Percentiles rank a stretch among this genome's conserved stretches.
Conservation (phyloP, 441 rosid species). For the Daphne laureola region DNA sequence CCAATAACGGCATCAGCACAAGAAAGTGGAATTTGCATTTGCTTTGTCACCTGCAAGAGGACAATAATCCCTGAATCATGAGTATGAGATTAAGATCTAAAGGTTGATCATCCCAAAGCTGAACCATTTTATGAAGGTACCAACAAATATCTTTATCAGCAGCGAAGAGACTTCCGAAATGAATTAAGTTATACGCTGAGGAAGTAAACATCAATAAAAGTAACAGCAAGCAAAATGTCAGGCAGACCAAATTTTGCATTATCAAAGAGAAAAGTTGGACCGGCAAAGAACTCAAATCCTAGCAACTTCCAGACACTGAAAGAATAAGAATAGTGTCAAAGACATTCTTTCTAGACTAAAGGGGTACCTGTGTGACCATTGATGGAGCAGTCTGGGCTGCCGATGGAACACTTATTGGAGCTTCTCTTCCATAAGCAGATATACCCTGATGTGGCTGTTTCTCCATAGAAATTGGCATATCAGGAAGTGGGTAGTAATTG, state of each 20-base stretch:
- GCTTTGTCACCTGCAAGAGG: constrained; percentile 18
- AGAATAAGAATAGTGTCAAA: not conserved
- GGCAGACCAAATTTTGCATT: no score
- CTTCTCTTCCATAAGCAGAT: constrained; percentile 23
- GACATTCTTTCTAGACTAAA: not conserved
- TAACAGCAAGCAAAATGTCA: no score
- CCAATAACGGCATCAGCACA: constrained; percentile 32
- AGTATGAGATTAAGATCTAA: not conserved
- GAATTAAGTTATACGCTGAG: no score
- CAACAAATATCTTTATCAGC: no score
- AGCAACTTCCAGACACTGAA: not conserved
- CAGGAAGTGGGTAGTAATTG: constrained; percentile 22
- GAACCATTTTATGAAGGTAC: no score
- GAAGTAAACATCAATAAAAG: no score
- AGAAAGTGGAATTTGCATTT: constrained; percentile 28
- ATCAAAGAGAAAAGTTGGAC: no score
- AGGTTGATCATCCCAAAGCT: not conserved
- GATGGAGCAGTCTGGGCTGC: constrained; percentile 18
- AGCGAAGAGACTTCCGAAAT: no score
- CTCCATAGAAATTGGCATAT: constrained; percentile 20
- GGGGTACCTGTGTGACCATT: constrained; percentile 21
- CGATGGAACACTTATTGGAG: constrained; percentile 18
- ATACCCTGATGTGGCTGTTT: constrained; percentile 21
- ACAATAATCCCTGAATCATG: not conserved
- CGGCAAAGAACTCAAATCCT: not conserved